Base-by-base conservation (phyloP, 306 rosid species). In the Medicago arabica region DNA sequence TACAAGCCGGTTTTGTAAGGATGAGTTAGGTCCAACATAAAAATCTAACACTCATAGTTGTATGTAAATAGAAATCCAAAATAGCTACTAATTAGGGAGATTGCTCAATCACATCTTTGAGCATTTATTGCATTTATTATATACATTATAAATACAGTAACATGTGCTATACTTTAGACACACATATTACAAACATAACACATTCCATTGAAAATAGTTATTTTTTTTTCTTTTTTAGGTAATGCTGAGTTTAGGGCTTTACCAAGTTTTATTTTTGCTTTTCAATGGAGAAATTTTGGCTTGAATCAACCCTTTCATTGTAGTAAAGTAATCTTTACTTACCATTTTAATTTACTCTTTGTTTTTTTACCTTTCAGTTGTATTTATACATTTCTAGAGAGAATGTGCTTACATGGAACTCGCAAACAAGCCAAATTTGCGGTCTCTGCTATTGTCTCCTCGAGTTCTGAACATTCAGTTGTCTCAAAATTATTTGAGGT, bases 391-490 rank as follows among this genome's bases (percentile, higher is more conserved):
- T 83, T 85, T 79, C 78, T 95, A 72, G 69, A 84, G 81, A 82
- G 76, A 73, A 44, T 89, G 46, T 95, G 97, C 80, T 74, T 89
- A 69, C 88, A 79, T 69, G 98, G 98, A 71, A 89, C 89, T 78
- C 97, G 93, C 15, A 50, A 67, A 65, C 92, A 92, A 85, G 87
- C 98, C 81, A 95, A 95, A 81, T 76, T 72, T 61, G 93, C 91
- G 7, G 89, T 88, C 72, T 87, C 91, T 46, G 92, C 97, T 23
- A 84, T 95, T 78, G 89, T 89, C 55, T 86, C 92, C 76, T 83
- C 89, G 39, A 74, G 77, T 66, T 89, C 87, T 6, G 87, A 83
- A 70, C 79, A 87, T 19, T 74, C 85, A 49, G 49, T 78, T 73
- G 80, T 94, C 77, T 79, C 80, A 79, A 75, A 75, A 19, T 72